Evolutionary conservation across 345 rosid species (phyloP), one percentile per base, ranked within the genome.

Genomic region (Syzygium grande): DNA sequence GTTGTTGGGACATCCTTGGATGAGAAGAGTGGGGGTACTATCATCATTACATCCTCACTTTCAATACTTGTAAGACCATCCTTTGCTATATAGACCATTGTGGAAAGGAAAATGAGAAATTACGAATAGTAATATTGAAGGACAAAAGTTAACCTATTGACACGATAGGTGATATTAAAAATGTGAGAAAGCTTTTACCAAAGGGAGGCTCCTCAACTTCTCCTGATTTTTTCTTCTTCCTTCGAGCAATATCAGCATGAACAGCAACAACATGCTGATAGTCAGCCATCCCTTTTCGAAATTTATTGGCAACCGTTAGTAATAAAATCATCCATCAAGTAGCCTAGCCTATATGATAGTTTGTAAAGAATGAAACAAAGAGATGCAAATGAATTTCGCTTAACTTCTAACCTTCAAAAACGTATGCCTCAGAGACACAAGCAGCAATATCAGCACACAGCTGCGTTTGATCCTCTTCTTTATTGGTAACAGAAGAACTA

Each of bases 231-330:
- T 95, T 93, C 94, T 95, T 96, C 89, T 91, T 95, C 90, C 92
- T 89, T 86, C 90, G 91, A 23, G 98, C 96, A 88, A 87, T 90
- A 84, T 95, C 94, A 7, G 98, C 97, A 65, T 97, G 99, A 92
- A 96, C 95, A 84, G 97, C 91, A 73, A 97, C 90, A 79, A 97
- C 99, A 93, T 96, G 99, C 92, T 97, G 99, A 89, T 95, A 97
- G 90, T 97, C 99, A 41, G 89, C 98, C 99, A 96, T 96, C 85
- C 99, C 99, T 97, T 89, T 7, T 79, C 41, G 78, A 92, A 87
- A 68, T 34, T 73, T 73, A 46, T 9, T 34, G 46, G 46, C 80
- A 68, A 68, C 46, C 38, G 34, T 41, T 34, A 34, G 46, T 34
- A 34, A 73, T 73, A 73, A 30, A 77, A 86, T 86, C 15, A 54